Evolutionary conservation across 257 asterid species (phyloP).

Genomic region (Lavandula angustifolia): DNA sequence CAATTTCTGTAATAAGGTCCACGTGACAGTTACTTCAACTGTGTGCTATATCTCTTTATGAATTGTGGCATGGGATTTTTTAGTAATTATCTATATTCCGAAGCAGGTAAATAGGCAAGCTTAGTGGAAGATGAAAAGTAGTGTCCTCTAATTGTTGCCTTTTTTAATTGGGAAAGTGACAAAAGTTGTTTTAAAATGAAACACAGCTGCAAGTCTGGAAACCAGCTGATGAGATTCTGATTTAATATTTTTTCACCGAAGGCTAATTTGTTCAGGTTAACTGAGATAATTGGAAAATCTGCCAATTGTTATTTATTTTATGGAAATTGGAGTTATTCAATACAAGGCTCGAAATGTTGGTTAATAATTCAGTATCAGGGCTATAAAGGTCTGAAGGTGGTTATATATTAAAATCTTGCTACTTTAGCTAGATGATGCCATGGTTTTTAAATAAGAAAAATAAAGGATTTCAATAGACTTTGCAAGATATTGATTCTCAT

Average conservation of each 20-base stretch:
- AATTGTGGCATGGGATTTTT: not conserved
- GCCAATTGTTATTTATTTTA: no score
- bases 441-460: not conserved
- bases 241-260: no score
- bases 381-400: no score
- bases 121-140: not conserved
- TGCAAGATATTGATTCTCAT: not conserved
- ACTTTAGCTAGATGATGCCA: not conserved
- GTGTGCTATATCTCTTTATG: not conserved
- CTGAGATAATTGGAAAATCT: no score
- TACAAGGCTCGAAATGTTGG: not conserved
- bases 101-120: not conserved
- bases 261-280: no score
- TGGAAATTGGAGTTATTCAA: no score
- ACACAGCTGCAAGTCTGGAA: no score
- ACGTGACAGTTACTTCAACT: not conserved
- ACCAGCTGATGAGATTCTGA: not conserved
- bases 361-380: not conserved
- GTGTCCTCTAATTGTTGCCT: no score
- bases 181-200: no score
- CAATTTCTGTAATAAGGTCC: not conserved
- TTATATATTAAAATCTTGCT: not conserved
- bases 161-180: no score
- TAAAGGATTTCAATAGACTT: not conserved
- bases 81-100: no score